Percentiles rank a stretch among this genome's conserved stretches.
Conservation (phyloP, 495 filamentous ascomycete genomes). For the Thozetella sp. region DNA sequence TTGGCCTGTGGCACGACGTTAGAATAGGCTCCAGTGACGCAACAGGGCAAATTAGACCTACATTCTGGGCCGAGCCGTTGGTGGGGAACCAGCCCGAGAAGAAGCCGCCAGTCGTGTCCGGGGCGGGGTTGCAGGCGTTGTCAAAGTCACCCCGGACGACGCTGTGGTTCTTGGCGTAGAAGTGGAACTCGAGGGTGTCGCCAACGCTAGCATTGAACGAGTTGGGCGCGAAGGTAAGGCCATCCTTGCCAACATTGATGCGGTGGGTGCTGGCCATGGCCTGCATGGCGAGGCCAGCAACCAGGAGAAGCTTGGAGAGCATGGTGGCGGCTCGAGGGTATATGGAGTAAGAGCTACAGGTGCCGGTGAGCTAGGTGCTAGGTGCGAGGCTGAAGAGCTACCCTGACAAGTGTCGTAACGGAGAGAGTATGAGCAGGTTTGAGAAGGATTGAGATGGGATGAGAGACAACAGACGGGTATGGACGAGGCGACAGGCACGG, state of each 20-base stretch:
- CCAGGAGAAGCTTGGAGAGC: slow-evolving; percentile 14
- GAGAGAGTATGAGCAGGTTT: not conserved
- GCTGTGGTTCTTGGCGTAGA: slow-evolving; percentile 51
- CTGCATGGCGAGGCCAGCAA: slow-evolving; percentile 13
- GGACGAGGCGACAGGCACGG: too few relatives aligned
- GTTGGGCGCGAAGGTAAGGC: slow-evolving; percentile 29
- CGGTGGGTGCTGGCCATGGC: slow-evolving; percentile 19
- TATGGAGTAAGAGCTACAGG: too few relatives aligned
- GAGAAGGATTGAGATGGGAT: not conserved
- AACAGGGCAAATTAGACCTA: slow-evolving; percentile 6
- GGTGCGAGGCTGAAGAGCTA: too few relatives aligned
- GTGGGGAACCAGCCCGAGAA: slow-evolving; percentile 48
- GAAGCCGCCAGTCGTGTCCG: slow-evolving; percentile 35
- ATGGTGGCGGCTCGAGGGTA: not conserved
- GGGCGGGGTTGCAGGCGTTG: slow-evolving; percentile 45
- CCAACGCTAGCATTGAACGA: slow-evolving; percentile 38
- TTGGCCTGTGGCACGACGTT: slow-evolving; percentile 14
- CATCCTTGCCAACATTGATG: slow-evolving; percentile 22
- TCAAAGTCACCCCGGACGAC: slow-evolving; percentile 47
- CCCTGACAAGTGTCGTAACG: too few relatives aligned
- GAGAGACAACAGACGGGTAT: not conserved
- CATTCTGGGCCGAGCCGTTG: slow-evolving; percentile 15
- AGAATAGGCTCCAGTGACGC: not conserved
- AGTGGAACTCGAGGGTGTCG: slow-evolving; percentile 56
- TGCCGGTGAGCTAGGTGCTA: too few relatives aligned